These are phyloP conservation scores for Fimicolochytrium jonesii DNA, from an alignment of 192 early-diverging fungal genomes.

Conservation along the genomic window DNA sequence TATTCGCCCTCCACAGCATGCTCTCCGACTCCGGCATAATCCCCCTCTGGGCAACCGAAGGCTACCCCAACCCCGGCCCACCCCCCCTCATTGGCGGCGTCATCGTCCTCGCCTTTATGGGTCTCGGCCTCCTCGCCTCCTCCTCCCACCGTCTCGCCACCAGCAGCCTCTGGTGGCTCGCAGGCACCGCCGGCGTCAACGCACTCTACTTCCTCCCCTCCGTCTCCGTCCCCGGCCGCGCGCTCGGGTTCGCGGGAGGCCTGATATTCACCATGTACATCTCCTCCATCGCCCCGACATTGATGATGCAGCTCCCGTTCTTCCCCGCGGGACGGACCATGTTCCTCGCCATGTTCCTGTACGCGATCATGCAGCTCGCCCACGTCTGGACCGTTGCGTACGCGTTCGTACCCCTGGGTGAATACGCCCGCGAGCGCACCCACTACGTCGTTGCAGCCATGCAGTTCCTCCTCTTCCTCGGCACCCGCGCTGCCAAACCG, in stretches of 20 bases:
- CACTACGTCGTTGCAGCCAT: background rate
- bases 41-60: slow-evolving; percentile 11
- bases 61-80: slow-evolving; percentile 15
- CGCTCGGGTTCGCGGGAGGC: slow-evolving; percentile 7
- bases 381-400: slow-evolving; percentile 21
- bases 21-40: slow-evolving; percentile 16
- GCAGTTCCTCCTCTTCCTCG: slow-evolving; percentile 12
- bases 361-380: slow-evolving; percentile 10
- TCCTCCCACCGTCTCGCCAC: background rate
- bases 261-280: slow-evolving; percentile 8
- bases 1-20: slow-evolving; percentile 20
- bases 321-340: slow-evolving; percentile 7
- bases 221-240: background rate
- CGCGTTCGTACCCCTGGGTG: slow-evolving; percentile 16
- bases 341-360: background rate
- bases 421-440: slow-evolving; percentile 6
- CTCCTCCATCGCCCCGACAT: slow-evolving; percentile 5
- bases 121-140: slow-evolving; percentile 3
- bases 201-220: slow-evolving; percentile 12
- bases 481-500: background rate
- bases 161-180: background rate
- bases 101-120: slow-evolving; percentile 6
- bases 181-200: slow-evolving; percentile 10
- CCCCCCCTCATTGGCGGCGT: slow-evolving; percentile 6
- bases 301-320: slow-evolving; percentile 3